A percentile compares a stretch with the other conserved stretches of the same genome.
phyloP scores from a whole-genome alignment of 2,329 filamentous ascomycete species.

The Lomentospora prolificans region DNA sequence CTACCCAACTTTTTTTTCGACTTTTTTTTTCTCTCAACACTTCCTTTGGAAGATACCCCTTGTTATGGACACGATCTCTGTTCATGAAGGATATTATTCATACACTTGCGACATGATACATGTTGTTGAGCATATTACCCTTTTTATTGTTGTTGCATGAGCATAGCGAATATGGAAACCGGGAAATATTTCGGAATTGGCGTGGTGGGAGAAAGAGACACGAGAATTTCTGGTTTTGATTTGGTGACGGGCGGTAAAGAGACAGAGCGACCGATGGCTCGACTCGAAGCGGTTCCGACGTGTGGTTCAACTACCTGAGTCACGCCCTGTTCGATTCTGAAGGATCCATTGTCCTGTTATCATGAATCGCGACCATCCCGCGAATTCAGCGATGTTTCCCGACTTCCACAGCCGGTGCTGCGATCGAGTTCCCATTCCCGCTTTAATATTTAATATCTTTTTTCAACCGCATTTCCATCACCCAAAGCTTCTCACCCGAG shows the following conservation, averaged over 20 bases:
- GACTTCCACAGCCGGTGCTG: too few species aligned
- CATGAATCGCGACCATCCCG: too few species aligned
- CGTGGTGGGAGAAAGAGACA: background rate
- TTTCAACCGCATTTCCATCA: too few species aligned
- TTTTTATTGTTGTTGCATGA: background rate
- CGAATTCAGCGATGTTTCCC: too few species aligned
- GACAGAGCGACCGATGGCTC: too few species aligned
- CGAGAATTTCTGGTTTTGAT: background rate
- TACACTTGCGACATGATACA: background rate
- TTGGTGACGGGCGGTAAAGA: too few species aligned
- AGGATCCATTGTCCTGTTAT: too few species aligned
- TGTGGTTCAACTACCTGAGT: too few species aligned
- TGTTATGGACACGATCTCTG: background rate
- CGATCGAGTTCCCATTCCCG: background rate
- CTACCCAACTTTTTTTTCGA: background rate
- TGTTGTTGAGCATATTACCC: background rate
- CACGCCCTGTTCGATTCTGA: too few species aligned
- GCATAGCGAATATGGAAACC: conserved; percentile 2
- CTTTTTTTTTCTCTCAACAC: background rate
- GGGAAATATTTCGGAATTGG: background rate
- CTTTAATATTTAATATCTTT: background rate
- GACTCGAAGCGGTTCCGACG: too few species aligned
- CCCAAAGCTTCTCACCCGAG: too few species aligned
- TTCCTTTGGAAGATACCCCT: background rate
- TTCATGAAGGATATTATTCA: background rate